Evolutionary conservation across 2,329 filamentous ascomycete species (phyloP).

Genomic region (Aureobasidium uvarum): DNA sequence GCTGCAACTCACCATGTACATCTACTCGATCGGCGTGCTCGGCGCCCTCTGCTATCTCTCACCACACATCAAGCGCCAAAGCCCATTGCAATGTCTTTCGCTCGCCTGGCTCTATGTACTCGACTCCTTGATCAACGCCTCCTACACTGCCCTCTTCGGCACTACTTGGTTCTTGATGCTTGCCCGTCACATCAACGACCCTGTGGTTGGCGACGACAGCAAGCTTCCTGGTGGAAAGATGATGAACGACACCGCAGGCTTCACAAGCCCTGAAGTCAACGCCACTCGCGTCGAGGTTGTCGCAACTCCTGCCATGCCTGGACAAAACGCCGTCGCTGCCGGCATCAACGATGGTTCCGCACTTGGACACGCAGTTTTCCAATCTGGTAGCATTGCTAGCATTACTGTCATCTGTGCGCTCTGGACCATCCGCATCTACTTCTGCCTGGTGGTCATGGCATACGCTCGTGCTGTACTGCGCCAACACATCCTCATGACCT

Average conservation of each 20-base stretch:
- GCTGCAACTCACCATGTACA: conserved; percentile 85
- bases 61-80: conserved; percentile 75
- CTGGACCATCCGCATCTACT: conserved; percentile 76
- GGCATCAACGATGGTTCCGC: conserved; percentile 40
- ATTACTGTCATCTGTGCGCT: conserved; percentile 72
- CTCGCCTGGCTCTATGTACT: conserved; percentile 83
- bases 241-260: conserved; percentile 63
- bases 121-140: conserved; percentile 77
- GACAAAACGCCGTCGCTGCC: conserved; percentile 56
- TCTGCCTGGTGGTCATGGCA: conserved; percentile 77
- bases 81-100: conserved; percentile 73
- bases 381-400: conserved; percentile 68
- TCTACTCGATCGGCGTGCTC: conserved; percentile 76
- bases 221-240: conserved; percentile 53
- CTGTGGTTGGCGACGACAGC: conserved; percentile 29
- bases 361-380: conserved; percentile 63
- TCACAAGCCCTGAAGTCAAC: conserved; percentile 61
- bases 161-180: conserved; percentile 82
- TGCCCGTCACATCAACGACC: conserved; percentile 54
- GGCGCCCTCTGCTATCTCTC: conserved; percentile 66
- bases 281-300: conserved; percentile 57
- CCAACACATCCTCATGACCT: conserved; percentile 57
- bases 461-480: conserved; percentile 76
- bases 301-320: conserved; percentile 48
- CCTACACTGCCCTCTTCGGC: conserved; percentile 79